Percentiles rank a stretch among this genome's conserved stretches.
Conservation (phyloP, 225 moss, liverwort and hornwort species). For the Bryum argenteum region DNA sequence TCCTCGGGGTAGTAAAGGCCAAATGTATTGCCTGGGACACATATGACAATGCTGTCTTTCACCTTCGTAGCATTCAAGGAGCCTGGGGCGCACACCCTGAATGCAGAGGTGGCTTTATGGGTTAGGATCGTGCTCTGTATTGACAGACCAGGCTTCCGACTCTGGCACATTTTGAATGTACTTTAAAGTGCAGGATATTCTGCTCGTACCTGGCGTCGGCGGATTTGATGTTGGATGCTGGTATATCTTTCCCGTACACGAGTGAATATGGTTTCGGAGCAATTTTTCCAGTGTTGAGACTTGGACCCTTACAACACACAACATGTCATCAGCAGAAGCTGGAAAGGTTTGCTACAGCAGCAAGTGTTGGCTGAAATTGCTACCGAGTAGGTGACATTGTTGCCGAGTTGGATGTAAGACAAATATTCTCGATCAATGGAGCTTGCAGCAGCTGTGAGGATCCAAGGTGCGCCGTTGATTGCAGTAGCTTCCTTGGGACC, state of each 20-base stretch:
- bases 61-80: slow-evolving; percentile 41
- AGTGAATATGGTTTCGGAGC: slow-evolving; percentile 32
- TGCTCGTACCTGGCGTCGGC: slow-evolving; percentile 43
- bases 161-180: too few species aligned
- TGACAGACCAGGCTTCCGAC: not conserved
- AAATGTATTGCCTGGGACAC: slow-evolving; percentile 35
- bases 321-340: not conserved
- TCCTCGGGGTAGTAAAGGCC: slow-evolving; percentile 47
- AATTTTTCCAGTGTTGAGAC: slow-evolving; percentile 41
- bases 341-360: not conserved
- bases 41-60: slow-evolving; percentile 45
- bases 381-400: slow-evolving; percentile 43
- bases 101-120: not conserved
- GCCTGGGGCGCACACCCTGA: slow-evolving; percentile 39
- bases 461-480: slow-evolving; percentile 50
- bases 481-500: slow-evolving; percentile 36
- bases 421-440: slow-evolving; percentile 52
- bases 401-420: slow-evolving; percentile 45
- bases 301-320: slow-evolving; percentile 33
- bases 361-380: not conserved
- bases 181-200: too few species aligned
- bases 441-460: slow-evolving; percentile 51
- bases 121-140: not conserved
- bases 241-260: slow-evolving; percentile 42
- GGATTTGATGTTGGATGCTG: slow-evolving; percentile 32